These are phyloP conservation scores for Telopea speciosissima DNA, from an alignment of 177 flowering plant species.

Conservation along the genomic window DNA sequence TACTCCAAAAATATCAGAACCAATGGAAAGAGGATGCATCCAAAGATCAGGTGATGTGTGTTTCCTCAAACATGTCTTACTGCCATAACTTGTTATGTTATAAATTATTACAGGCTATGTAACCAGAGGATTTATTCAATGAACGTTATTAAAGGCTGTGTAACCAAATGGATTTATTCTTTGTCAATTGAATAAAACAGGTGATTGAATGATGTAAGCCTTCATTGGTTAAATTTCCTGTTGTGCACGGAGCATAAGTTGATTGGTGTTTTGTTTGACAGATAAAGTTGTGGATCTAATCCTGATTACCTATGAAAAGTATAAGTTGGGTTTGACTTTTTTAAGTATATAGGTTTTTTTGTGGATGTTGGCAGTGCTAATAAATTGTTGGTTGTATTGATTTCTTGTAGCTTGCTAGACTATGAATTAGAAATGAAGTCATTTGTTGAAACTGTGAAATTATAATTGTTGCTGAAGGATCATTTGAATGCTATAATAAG, in stretches of 20 bases:
- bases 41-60: constrained; percentile 27
- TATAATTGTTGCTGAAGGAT: background rate
- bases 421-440: background rate
- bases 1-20: constrained; percentile 38
- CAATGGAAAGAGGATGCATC: constrained; percentile 49
- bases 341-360: background rate
- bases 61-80: background rate
- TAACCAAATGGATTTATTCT: no score
- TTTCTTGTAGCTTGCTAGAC: background rate
- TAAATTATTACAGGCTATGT: background rate
- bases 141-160: no score
- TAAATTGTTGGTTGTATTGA: background rate
- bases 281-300: background rate
- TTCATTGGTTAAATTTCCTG: no score
- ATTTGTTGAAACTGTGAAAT: background rate
- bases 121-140: no score
- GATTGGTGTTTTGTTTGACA: background rate
- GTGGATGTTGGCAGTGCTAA: background rate
- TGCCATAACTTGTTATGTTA: no score
- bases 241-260: no score
- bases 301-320: background rate
- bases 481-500: background rate
- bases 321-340: background rate
- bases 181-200: no score
- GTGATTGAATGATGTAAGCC: no score